Percentiles rank a stretch among this genome's conserved stretches.
Evolutionary conservation across 257 asterid genomes (phyloP).

Genomic region (Solanum clarkiae): DNA sequence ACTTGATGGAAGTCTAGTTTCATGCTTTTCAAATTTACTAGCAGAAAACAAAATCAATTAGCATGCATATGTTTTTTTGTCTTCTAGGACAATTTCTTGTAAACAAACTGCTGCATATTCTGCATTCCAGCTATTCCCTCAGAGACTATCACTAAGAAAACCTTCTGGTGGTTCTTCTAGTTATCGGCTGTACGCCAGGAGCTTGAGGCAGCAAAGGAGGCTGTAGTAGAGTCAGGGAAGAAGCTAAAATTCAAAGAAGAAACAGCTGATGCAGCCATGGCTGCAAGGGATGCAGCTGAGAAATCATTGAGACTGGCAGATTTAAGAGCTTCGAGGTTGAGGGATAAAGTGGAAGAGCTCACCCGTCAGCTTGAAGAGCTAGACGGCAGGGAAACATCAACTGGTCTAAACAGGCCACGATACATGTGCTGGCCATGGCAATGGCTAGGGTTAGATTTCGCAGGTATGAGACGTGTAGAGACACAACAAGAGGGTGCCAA

Average conservation of each 20-base stretch:
- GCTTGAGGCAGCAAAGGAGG: constrained; percentile 77
- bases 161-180: constrained; percentile 26
- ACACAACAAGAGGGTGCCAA: constrained; percentile 40
- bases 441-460: constrained; percentile 90
- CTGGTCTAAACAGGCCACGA: constrained; percentile 51
- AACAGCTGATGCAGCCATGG: constrained; percentile 95
- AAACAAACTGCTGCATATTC: background rate
- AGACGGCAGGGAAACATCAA: constrained; percentile 41
- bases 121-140: background rate
- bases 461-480: constrained; percentile 37
- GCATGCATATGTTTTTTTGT: background rate
- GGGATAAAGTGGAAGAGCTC: constrained; percentile 90
- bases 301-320: constrained; percentile 85
- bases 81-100: background rate
- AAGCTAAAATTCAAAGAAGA: constrained; percentile 89
- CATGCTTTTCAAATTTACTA: background rate
- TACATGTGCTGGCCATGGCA: constrained; percentile 98
- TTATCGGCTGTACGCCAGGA: constrained; percentile 59
- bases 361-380: constrained; percentile 79
- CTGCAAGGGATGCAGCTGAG: constrained; percentile 96
- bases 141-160: background rate
- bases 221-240: constrained; percentile 59
- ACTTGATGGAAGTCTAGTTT: background rate
- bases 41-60: background rate
- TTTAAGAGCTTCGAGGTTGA: constrained; percentile 65